Base-by-base conservation (phyloP, 169 alveolate genomes). In the Plasmodium knowlesi region DNA sequence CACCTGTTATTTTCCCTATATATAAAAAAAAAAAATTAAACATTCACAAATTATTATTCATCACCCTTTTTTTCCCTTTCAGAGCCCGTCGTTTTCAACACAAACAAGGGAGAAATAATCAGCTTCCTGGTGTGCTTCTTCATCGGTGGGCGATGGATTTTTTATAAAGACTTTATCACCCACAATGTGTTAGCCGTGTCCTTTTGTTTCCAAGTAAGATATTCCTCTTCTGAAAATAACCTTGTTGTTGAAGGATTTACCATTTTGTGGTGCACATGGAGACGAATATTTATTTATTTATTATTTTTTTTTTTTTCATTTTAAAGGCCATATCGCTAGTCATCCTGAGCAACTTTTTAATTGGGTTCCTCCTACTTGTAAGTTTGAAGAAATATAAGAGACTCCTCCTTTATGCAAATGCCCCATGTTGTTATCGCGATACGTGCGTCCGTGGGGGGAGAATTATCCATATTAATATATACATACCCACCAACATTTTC, bases 61-160 rank as follows among this genome's bases (percentile, higher is more conserved):
- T 37, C 41, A 12, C 79, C 61, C 79, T 39, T 74, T 53, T 74
- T 74, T 39, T 9, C 37, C 76, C 46, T 19, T 89, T 89, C 71
- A 89, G 94, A 89, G 30, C 94, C 94, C 30, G 53, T 89, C 50
- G 57, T 89, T 3, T 89, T 89, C 57, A 89, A 89, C 53, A 89
- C 94, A 57, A 89, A 89, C 50, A 89, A 89, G 70, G 94, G 94
- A 89, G 94, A 89, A 89, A 80, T 80, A 61, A n/a, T 79, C 19
- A 32, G 83, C 54, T 89, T 89, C 50, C 28, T 89, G 22, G 8
- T 89, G 37, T 79, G 94, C 41, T 89, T 89, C 61, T 8, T 67
- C 16, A 89, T 89, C 50, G 94, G 94, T 50, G 74, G 25, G 25
- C 90, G 90, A 28, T 89, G 94, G 94, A 78, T 89, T 57, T 78